phyloP scores from a whole-genome alignment of 352 stramenopile genomes.

The Globisporangium splendens region DNA sequence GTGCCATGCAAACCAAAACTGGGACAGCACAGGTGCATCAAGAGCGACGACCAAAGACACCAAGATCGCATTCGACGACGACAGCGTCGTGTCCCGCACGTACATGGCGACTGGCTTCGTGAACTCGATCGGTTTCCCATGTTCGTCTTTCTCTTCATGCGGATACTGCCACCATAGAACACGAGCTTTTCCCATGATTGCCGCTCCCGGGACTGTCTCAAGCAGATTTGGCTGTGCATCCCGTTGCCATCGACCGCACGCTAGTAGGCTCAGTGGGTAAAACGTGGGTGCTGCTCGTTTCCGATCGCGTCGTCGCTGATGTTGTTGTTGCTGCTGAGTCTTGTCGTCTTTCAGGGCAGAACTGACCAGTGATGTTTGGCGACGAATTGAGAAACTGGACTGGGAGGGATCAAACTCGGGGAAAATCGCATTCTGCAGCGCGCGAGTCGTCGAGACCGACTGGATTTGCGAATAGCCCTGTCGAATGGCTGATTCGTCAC shows the following conservation, averaged over 20 bases:
- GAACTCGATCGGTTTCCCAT: slow-evolving; percentile 21
- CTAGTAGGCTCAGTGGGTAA: slow-evolving; percentile 48
- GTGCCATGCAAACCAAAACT: slow-evolving; percentile 65
- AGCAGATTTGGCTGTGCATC: slow-evolving; percentile 20
- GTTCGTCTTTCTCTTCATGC: slow-evolving; percentile 22
- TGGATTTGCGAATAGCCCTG: slow-evolving; percentile 77
- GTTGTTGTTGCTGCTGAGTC: slow-evolving; percentile 2
- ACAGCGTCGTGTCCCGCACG: slow-evolving; percentile 39
- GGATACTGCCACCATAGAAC: slow-evolving; percentile 58
- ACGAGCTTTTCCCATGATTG: slow-evolving; percentile 28
- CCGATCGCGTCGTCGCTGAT: neutral
- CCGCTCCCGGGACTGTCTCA: slow-evolving; percentile 36
- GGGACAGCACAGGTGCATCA: slow-evolving; percentile 54
- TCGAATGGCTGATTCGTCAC: slow-evolving; percentile 55
- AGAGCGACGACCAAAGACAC: slow-evolving; percentile 57
- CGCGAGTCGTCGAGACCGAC: slow-evolving; percentile 57
- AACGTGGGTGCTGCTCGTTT: slow-evolving; percentile 14
- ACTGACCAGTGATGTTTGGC: neutral
- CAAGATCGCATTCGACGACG: slow-evolving; percentile 58
- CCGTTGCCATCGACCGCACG: slow-evolving; percentile 46
- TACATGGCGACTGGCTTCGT: slow-evolving; percentile 58
- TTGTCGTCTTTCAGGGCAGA: neutral
- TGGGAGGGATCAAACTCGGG: slow-evolving; percentile 10
- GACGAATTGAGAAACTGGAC: neutral
- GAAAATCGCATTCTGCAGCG: slow-evolving; percentile 53